Conservation (phyloP, 2,329 filamentous ascomycete species). For the Monosporascus sp. region DNA sequence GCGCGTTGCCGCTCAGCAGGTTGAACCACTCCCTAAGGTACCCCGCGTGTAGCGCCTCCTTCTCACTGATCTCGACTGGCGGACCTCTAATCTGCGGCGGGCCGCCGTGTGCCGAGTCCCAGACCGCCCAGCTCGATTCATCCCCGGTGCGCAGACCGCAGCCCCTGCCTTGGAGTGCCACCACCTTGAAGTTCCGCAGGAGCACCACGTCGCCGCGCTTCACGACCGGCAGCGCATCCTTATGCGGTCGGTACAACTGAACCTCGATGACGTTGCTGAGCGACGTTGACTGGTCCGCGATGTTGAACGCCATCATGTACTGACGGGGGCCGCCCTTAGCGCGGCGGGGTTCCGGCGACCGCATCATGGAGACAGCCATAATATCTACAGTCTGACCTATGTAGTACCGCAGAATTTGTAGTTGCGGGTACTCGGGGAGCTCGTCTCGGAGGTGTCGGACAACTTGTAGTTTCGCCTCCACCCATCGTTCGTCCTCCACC, state of each 20-base stretch:
- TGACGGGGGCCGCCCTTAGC: slow-evolving; percentile 54
- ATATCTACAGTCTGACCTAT: slow-evolving; percentile 47
- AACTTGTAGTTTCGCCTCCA: slow-evolving; percentile 41
- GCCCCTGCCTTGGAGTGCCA: slow-evolving; percentile 47
- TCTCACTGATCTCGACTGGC: slow-evolving; percentile 50
- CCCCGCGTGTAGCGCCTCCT: slow-evolving; percentile 44
- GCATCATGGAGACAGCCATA: slow-evolving; percentile 48
- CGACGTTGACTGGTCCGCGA: slow-evolving; percentile 51
- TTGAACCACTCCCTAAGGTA: slow-evolving; percentile 46
- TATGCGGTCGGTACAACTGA: slow-evolving; percentile 54
- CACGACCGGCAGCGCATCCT: slow-evolving; percentile 50
- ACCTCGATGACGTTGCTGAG: slow-evolving; percentile 47
- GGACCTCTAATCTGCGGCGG: slow-evolving; percentile 53
- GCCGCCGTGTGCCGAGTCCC: slow-evolving; percentile 36
- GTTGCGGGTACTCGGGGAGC: slow-evolving; percentile 47
- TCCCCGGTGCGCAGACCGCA: slow-evolving; percentile 53
- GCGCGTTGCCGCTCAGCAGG: slow-evolving; percentile 40
- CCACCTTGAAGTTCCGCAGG: slow-evolving; percentile 50
- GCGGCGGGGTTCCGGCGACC: slow-evolving; percentile 45
- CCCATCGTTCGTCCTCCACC: slow-evolving; percentile 24
- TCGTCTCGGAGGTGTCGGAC: slow-evolving; percentile 40
- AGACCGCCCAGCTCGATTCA: slow-evolving; percentile 57
- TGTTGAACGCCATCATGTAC: slow-evolving; percentile 53
- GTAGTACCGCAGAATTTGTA: slow-evolving; percentile 47
- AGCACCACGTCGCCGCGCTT: slow-evolving; percentile 53